These are phyloP conservation scores for Sanguinoderma infundibulare DNA, from an alignment of 1,284 basidiomycete species.

Conservation along the genomic window DNA sequence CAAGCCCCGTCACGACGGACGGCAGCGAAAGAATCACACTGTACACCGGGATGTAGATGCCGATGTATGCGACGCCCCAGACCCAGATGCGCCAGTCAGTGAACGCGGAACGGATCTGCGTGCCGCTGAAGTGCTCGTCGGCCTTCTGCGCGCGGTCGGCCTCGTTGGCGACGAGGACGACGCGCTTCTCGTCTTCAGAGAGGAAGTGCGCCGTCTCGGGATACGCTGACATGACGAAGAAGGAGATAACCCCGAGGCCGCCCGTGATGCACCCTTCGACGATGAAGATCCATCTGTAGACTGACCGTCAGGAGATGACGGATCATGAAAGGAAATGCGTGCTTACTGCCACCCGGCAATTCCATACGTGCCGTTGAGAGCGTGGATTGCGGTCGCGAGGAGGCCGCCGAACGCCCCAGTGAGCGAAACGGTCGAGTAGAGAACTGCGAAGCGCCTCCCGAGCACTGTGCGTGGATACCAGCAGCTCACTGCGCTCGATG, in stretches of 20 bases:
- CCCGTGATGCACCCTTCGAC: conserved; percentile 52
- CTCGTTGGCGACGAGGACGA: conserved; percentile 41
- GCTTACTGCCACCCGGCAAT: conserved; percentile 36
- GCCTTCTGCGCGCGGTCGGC: conserved; percentile 35
- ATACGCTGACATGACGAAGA: conserved; percentile 46
- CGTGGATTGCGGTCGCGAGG: conserved; percentile 42
- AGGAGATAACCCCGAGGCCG: conserved; percentile 43
- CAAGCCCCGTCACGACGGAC: conserved; percentile 41
- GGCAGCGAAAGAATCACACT: conserved; percentile 35
- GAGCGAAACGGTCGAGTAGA: conserved; percentile 63
- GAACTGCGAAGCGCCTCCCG: conserved; percentile 40
- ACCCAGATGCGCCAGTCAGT: conserved; percentile 50
- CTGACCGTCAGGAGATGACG: background rate
- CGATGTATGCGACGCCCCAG: conserved; percentile 68
- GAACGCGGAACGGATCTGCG: conserved; percentile 37
- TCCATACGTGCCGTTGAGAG: conserved; percentile 34
- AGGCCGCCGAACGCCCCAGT: conserved; percentile 69
- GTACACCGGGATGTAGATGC: conserved; percentile 38
- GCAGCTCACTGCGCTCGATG: conserved; percentile 28
- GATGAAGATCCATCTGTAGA: conserved; percentile 64
- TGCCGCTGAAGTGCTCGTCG: conserved; percentile 33
- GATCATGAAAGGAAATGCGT: conserved; percentile 23
- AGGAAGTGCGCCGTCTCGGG: conserved; percentile 43
- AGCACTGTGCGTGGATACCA: conserved; percentile 36
- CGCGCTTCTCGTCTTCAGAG: conserved; percentile 35